Base-by-base conservation (phyloP, 78 protist genomes). In the Dictyostelium capitatum region DNA sequence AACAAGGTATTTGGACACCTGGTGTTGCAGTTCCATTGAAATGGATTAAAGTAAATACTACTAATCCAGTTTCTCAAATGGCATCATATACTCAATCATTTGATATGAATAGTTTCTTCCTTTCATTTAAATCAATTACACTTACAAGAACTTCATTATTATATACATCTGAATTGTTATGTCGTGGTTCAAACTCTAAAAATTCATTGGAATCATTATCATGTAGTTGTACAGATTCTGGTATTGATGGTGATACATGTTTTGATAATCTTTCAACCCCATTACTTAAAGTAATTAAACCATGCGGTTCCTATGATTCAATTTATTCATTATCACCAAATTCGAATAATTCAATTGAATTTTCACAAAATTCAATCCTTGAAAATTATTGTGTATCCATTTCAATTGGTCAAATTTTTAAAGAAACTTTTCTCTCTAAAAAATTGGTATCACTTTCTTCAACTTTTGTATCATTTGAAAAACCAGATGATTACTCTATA, bases 401-500 rank as follows among this genome's bases (percentile, higher is more conserved):
- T 46, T 50, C 83, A 23, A 32, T 87, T 2, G 69, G 85, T 37
- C 25, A 56, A 12, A 74, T 87, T 28, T 77, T 14, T 30, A n/a
- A n/a, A 47, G 54, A 87, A 28, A 17, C 70, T 7, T 87, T 65
- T 11, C 46, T 87, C 6, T 15, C 81, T 5, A 87, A 87, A 43
- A 12, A 50, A 14, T 56, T 87, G 9, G 12, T 30, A 11, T 41
- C 78, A n/a, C 65, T 87, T 0, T 59, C 85, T 3, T 77, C 93
- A 37, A 65, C 64, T 0, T 87, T 87, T 62, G 80, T 87, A 51
- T 30, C 84, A 4, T 50, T 53, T 30, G 25, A 56, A 17, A 46
- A 7, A 30, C 82, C 93, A 1, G 84, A 17, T 10, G 93, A 87
- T 50, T 87, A 59, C 28, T 74, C 93, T 2, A 43, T 87, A 14